Base-by-base conservation (phyloP, 2,329 filamentous ascomycete genomes). In the Talaromyces rugulosus region DNA sequence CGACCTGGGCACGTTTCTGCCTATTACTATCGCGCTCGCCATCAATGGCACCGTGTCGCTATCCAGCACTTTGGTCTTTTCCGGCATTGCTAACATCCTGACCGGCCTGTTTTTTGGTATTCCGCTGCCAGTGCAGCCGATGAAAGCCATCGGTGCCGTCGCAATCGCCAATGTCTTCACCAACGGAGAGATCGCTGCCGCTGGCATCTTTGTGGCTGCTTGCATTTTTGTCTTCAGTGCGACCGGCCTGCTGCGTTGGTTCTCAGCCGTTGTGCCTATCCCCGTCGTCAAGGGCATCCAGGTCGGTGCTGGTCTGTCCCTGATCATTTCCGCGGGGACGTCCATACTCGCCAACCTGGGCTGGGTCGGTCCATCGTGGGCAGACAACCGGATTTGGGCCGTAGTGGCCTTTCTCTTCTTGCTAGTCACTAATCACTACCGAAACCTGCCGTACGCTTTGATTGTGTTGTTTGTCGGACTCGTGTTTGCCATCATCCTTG, bases 271-370 rank as follows among this genome's bases (percentile, higher is more conserved):
- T 14, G 89, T 96, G 8, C 94, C 94, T 0, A 85, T 93, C 14
- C 91, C 93, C 0, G 89, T 98, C 0, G 88, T 98, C 59, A 96
- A 96, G 73, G 94, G 94, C 33, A 97, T 98, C 66, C 95, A 98
- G 76, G 86, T 97, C 55, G 94, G 94, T 42, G 94, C 94, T 4
- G 94, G 94, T 1, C 80, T 98, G 55, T 92, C 89, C 16, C 83
- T 98, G 16, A 85, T 92, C 59, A 83, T 96, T 62, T 89, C 90
- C 12, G 91, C 92, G 7, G 92, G 91, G 3, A 81, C 82, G 0
- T 84, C 81, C 54, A 82, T 96, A 62, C 81, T 95, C 12, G 80
- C 83, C 18, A 86, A 86, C 2, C 80, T 96, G 4, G 79, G 81
- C 12, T 96, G 92, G 91, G 77, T 81, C 1, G 72, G 77, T 4